Evolutionary conservation across 2,329 filamentous ascomycete species (phyloP).

Genomic region (Onygena corvina): DNA sequence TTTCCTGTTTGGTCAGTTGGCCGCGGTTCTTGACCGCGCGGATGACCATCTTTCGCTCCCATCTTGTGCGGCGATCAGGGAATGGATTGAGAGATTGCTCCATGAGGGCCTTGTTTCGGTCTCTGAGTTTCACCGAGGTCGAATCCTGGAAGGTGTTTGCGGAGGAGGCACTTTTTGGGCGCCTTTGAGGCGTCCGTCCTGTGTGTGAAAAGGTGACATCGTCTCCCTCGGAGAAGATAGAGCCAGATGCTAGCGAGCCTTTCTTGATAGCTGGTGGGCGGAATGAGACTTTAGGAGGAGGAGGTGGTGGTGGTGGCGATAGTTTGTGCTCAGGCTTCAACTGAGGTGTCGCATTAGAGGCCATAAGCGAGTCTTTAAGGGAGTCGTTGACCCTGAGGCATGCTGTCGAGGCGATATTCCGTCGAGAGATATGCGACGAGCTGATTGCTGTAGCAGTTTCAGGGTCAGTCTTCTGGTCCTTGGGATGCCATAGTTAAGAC

Average conservation of each 20-base stretch:
- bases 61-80: conserved; percentile 57
- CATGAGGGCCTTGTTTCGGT: conserved; percentile 43
- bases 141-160: conserved; percentile 8
- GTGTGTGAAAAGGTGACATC: conserved; percentile 17
- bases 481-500: conserved; percentile 3
- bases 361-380: not conserved
- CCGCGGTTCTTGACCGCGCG: conserved; percentile 58
- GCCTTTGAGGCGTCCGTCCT: conserved; percentile 15
- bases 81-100: conserved; percentile 60
- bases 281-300: conserved; percentile 8
- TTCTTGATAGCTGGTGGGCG: conserved; percentile 19
- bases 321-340: not conserved
- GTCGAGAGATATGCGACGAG: conserved; percentile 13
- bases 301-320: not conserved
- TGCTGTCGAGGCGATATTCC: conserved; percentile 13
- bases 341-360: not conserved
- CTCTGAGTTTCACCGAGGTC: conserved; percentile 19
- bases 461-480: not conserved
- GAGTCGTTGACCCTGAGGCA: conserved; percentile 6
- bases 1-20: conserved; percentile 52
- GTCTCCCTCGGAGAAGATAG: conserved; percentile 33
- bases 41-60: conserved; percentile 75
- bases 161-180: not conserved
- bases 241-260: conserved; percentile 28
- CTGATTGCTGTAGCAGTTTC: conserved; percentile 8